Conservation (phyloP, 2,329 filamentous ascomycete species). For the Penicillium sp. region DNA sequence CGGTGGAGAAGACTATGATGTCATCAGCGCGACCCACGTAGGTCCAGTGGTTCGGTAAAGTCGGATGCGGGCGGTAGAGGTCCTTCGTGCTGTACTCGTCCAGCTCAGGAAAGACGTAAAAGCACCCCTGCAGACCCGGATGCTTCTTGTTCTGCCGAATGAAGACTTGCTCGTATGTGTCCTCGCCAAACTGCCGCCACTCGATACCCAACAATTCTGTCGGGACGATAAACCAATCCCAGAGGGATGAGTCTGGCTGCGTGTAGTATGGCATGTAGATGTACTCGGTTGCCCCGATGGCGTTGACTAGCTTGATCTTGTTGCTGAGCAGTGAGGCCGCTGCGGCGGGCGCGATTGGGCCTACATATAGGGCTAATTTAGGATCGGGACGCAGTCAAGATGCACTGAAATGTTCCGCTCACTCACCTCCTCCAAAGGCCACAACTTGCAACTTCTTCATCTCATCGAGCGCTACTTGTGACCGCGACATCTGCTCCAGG, state of each 20-base stretch:
- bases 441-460: conserved; percentile 8
- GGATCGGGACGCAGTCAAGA: too few species aligned
- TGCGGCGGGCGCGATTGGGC: too few species aligned
- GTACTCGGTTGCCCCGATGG: neutral
- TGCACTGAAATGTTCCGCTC: neutral
- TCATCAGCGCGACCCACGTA: conserved; percentile 25
- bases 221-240: conserved; percentile 9
- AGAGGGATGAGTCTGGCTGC: conserved; percentile 5
- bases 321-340: neutral
- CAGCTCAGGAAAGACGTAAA: conserved; percentile 20
- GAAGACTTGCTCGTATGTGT: conserved; percentile 8
- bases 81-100: conserved; percentile 21
- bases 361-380: too few species aligned
- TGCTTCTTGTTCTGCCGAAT: conserved; percentile 3
- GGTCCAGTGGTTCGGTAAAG: conserved; percentile 16
- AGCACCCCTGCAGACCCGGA: conserved; percentile 4
- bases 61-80: conserved; percentile 19
- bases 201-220: conserved; percentile 8
- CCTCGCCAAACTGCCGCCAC: conserved; percentile 2
- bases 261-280: conserved; percentile 5
- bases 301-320: neutral
- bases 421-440: conserved; percentile 12
- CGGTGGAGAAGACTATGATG: conserved; percentile 30
- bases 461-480: conserved; percentile 6
- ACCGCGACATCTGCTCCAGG: conserved; percentile 11